Conservation (phyloP, 192 early-diverging fungal species). For the Backusella macrospora region DNA sequence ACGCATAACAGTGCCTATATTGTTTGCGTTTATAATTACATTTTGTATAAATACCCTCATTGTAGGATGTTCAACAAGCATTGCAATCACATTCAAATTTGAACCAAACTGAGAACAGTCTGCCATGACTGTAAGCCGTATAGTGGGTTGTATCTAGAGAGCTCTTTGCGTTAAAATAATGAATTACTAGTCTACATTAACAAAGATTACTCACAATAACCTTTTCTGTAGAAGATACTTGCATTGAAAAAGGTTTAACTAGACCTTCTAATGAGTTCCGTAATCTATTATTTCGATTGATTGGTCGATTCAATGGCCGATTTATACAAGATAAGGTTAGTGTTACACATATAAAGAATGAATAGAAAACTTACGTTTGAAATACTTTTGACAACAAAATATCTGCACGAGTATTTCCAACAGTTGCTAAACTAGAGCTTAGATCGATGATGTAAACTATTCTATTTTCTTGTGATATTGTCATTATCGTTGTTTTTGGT, state of each 20-base stretch:
- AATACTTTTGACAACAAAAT: constrained; percentile 54
- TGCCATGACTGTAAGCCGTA: constrained; percentile 58
- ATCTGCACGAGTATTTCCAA: constrained; percentile 44
- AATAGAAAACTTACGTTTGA: constrained; percentile 43
- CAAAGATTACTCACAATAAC: constrained; percentile 16
- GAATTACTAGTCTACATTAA: neutral
- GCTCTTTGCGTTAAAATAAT: neutral
- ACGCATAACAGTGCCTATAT: constrained; percentile 42
- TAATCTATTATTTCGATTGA: constrained; percentile 22
- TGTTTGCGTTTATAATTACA: constrained; percentile 46
- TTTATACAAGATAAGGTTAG: neutral
- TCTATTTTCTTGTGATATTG: constrained; percentile 59
- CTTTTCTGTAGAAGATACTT: constrained; percentile 25
- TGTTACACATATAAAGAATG: constrained; percentile 16
- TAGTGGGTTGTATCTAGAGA: constrained; percentile 31
- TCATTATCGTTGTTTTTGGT: constrained; percentile 66
- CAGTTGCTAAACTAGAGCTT: constrained; percentile 63
- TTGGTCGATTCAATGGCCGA: neutral
- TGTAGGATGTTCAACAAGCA: constrained; percentile 55
- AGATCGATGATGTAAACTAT: constrained; percentile 72
- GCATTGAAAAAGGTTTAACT: constrained; percentile 41
- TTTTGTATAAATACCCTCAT: constrained; percentile 58
- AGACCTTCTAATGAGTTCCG: constrained; percentile 40
- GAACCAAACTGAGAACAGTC: constrained; percentile 64
- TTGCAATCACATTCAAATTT: constrained; percentile 52